Evolutionary conservation across 2,329 filamentous ascomycete genomes (phyloP).

Genomic region (Colletotrichum australisinense): DNA sequence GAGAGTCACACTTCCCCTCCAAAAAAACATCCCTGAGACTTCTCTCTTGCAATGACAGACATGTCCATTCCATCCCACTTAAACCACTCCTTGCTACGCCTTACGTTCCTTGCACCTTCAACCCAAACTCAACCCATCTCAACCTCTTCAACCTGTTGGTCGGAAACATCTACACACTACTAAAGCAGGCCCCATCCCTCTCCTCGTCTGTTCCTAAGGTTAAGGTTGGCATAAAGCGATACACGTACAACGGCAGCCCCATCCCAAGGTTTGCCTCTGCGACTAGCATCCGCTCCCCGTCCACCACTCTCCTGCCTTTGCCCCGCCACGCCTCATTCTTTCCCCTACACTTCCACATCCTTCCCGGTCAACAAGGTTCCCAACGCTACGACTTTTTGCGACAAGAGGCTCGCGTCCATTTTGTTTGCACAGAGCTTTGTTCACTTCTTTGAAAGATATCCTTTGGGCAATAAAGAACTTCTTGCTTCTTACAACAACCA

Average conservation of each 20-base stretch:
- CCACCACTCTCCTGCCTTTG: background rate
- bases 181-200: constrained; percentile 26
- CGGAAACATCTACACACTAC: constrained; percentile 13
- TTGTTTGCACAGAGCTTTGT: background rate
- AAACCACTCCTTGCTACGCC: constrained; percentile 30
- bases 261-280: constrained; percentile 5
- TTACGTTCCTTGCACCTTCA: constrained; percentile 25
- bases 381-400: constrained; percentile 13
- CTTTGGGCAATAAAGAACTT: background rate
- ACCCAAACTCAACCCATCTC: constrained; percentile 24
- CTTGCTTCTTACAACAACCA: background rate
- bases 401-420: constrained; percentile 5
- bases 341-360: constrained; percentile 13
- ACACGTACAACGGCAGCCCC: constrained; percentile 21
- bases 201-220: background rate
- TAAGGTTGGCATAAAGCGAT: constrained; percentile 30
- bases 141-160: constrained; percentile 21
- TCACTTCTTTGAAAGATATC: constrained; percentile 1
- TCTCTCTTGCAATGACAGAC: background rate
- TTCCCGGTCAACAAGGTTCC: constrained; percentile 24
- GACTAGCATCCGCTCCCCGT: background rate
- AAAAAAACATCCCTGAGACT: background rate
- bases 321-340: constrained; percentile 26
- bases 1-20: background rate
- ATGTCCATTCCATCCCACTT: constrained; percentile 21